A percentile compares a stretch with the other conserved stretches of the same genome.
phyloP scores from a whole-genome alignment of 768 basidiomycete species.

The Russula sp. region DNA sequence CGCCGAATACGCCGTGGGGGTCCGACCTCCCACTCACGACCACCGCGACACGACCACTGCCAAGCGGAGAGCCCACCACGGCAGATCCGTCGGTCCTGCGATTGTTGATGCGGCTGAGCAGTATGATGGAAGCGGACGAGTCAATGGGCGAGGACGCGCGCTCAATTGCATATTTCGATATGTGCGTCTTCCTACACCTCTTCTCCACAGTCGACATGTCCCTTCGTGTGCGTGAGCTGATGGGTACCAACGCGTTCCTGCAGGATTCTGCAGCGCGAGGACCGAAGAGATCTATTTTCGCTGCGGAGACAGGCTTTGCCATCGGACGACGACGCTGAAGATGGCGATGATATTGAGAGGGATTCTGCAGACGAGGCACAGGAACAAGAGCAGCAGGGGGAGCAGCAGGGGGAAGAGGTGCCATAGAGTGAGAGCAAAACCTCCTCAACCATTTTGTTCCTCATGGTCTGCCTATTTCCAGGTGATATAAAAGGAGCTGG shows the following conservation, averaged over 20 bases:
- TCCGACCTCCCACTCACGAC: conserved; percentile 43
- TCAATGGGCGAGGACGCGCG: conserved; percentile 39
- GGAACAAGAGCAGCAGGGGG: neutral
- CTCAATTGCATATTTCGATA: conserved; percentile 65
- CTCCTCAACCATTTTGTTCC: neutral
- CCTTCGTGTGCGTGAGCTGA: conserved; percentile 6
- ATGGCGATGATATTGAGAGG: conserved; percentile 19
- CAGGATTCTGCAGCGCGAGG: conserved; percentile 58
- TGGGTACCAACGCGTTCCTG: conserved; percentile 4
- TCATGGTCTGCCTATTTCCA: neutral
- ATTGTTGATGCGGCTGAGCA: conserved; percentile 30
- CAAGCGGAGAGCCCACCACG: conserved; percentile 29
- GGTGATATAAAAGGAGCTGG: neutral
- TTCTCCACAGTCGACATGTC: neutral
- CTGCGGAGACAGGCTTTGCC: conserved; percentile 36
- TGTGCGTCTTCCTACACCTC: conserved; percentile 40
- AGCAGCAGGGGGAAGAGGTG: neutral
- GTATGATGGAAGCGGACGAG: conserved; percentile 27
- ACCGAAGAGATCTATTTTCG: conserved; percentile 49
- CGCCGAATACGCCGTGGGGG: conserved; percentile 43
- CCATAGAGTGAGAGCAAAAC: neutral
- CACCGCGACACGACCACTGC: conserved; percentile 42
- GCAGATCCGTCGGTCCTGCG: conserved; percentile 37
- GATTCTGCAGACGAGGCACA: conserved; percentile 1
- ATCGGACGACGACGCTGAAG: conserved; percentile 30